These are phyloP conservation scores for Bretschneidera sinensis DNA, from an alignment of 345 rosid species.

Conservation along the genomic window DNA sequence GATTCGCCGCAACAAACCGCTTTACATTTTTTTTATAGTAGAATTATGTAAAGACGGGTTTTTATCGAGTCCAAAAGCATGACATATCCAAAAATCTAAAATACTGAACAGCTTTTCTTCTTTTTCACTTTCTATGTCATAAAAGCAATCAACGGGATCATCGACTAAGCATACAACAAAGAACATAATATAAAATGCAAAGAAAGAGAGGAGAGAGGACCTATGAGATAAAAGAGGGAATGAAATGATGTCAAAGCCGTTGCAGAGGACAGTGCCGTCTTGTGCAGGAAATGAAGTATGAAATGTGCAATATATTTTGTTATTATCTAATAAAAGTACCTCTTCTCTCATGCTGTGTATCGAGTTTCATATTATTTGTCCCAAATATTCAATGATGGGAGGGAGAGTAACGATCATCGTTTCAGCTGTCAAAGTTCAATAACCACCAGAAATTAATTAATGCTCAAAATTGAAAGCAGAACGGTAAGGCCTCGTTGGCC, in stretches of 20 bases:
- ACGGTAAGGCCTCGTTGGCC: neutral
- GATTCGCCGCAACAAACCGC: neutral
- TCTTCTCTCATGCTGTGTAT: no score
- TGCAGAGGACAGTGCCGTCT: slow-evolving; percentile 21
- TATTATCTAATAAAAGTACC: no score
- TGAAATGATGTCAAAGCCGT: slow-evolving; percentile 19
- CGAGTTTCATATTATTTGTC: no score
- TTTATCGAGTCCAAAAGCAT: no score
- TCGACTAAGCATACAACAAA: neutral
- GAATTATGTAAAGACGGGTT: neutral
- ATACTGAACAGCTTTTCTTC: no score
- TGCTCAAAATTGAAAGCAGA: neutral
- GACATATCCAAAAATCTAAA: no score
- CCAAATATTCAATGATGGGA: no score
- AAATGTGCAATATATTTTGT: no score
- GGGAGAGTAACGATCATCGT: neutral
- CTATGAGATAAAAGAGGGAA: neutral
- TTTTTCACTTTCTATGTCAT: neutral
- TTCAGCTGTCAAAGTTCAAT: slow-evolving; percentile 1
- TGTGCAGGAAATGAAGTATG: slow-evolving; percentile 17
- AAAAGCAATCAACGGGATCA: slow-evolving; percentile 1
- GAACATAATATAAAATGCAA: neutral
- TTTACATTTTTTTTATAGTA: neutral
- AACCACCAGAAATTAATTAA: slow-evolving; percentile 8
- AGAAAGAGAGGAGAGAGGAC: slow-evolving; percentile 4